A percentile compares a stretch with the other conserved stretches of the same genome.
Conservation (phyloP, 1,284 basidiomycete genomes). For the Tylopilus sp. region DNA sequence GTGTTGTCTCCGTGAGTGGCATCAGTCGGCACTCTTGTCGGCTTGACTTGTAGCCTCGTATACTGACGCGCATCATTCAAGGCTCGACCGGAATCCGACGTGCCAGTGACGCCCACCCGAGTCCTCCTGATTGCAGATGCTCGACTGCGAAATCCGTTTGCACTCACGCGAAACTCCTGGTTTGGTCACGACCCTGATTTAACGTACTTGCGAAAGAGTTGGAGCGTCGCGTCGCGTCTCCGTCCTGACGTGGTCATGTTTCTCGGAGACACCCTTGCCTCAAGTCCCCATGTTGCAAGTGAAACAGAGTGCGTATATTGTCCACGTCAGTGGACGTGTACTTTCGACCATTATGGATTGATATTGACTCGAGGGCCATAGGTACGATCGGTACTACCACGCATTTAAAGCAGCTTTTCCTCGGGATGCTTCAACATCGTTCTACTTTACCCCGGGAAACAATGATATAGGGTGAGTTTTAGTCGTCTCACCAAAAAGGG, state of each 20-base stretch:
- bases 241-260: slow-evolving; percentile 83
- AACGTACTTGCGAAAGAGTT: slow-evolving; percentile 87
- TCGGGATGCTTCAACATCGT: slow-evolving; percentile 50
- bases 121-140: slow-evolving; percentile 87
- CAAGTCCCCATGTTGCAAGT: slow-evolving; percentile 72
- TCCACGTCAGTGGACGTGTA: slow-evolving; percentile 27
- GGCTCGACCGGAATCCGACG: slow-evolving; percentile 10
- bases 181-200: slow-evolving; percentile 43
- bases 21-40: neutral
- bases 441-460: slow-evolving; percentile 88
- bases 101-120: slow-evolving; percentile 65
- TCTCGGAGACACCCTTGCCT: slow-evolving; percentile 92
- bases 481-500: neutral
- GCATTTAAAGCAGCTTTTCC: slow-evolving; percentile 79
- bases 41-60: no score
- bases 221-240: slow-evolving; percentile 73
- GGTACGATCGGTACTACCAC: slow-evolving; percentile 75
- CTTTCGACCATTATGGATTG: slow-evolving; percentile 1
- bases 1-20: slow-evolving; percentile 42
- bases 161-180: slow-evolving; percentile 65
- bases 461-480: slow-evolving; percentile 81
- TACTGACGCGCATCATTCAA: slow-evolving; percentile 27
- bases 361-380: slow-evolving; percentile 39
- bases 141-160: slow-evolving; percentile 78
- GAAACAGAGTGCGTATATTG: slow-evolving; percentile 83